Conservation (phyloP, 495 filamentous ascomycete genomes). For the Collariella sp. region DNA sequence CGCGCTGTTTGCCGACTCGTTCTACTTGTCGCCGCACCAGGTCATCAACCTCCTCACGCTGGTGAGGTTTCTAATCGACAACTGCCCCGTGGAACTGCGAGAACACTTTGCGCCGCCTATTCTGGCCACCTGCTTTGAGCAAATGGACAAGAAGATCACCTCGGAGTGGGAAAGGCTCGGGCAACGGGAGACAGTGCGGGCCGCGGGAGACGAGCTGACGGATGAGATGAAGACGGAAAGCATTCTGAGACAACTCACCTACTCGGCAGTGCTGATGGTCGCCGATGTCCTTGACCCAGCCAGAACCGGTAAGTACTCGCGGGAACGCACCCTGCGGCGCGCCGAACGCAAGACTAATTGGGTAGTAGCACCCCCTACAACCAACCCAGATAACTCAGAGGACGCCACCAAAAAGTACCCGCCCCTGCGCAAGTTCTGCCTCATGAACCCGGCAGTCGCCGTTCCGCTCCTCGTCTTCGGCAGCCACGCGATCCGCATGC, state of each 20-base stretch:
- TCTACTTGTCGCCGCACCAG: constrained; percentile 83
- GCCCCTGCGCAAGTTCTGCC: constrained; percentile 67
- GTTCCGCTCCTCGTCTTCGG: constrained; percentile 87
- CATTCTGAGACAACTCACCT: constrained; percentile 86
- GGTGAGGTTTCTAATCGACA: constrained; percentile 76
- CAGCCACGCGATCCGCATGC: constrained; percentile 81
- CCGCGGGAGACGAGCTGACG: constrained; percentile 59
- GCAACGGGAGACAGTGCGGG: constrained; percentile 43
- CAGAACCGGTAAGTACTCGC: constrained; percentile 39
- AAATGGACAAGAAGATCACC: constrained; percentile 78
- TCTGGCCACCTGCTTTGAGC: constrained; percentile 68
- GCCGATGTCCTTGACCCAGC: constrained; percentile 76
- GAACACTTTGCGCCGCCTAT: constrained; percentile 80
- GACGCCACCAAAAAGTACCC: constrained; percentile 26
- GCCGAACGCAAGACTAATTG: constrained; percentile 7
- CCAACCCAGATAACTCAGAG: background rate
- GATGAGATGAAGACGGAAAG: constrained; percentile 99
- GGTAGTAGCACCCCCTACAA: background rate
- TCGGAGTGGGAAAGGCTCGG: constrained; percentile 73
- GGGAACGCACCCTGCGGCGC: background rate
- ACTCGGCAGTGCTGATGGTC: constrained; percentile 83
- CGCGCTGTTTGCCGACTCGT: constrained; percentile 75
- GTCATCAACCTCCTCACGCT: constrained; percentile 82
- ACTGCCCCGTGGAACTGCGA: constrained; percentile 72
- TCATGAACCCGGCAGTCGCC: constrained; percentile 67